Evolutionary conservation across 75 land plant genomes (phyloP), one percentile per base, ranked within the genome.

Genomic region (Cryptomeria japonica): DNA sequence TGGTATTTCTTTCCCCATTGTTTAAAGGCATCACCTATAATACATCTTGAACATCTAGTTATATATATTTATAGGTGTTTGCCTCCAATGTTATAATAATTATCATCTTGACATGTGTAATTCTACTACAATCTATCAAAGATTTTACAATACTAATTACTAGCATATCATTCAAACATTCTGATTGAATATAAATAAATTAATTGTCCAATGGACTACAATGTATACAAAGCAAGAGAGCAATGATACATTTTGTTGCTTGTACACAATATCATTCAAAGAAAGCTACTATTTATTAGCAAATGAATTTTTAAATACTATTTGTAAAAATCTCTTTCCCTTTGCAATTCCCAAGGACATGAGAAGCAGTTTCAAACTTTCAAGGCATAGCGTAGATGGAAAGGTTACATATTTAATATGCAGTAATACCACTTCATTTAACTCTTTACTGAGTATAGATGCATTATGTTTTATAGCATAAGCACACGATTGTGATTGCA

Each of bases 1-100:
- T 98, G 96, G 99, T 97, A 95, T 56, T 86, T 7, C 4, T 58
- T 10, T 84, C 80, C 77, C 46, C 44, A 37, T 49, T 84, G 34
- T 47, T 41, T 85, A 39, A 19, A 11, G 31, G 19, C 87, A 84
- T 39, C 3, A 46, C 32, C 42, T 46, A 46, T 44, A 46, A 44
- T 46, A 6, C n/a, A 82, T 82, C 51, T 11, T 80, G 47, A 80
- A 80, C 28, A 42, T 80, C 22, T 22, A 25, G 38, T 25, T 80
- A 6, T 22, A 80, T 80, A 25, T 41, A 10, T 41, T 80, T 80
- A 8, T 80, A 13, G 11, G 3, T 80, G 31, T 80, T 80, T 22
- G 13, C 31, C 41, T 10, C 9, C 37, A 86, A 36, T 72, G 39
- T 36, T 36, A 25, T 34, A 37, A 31, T 25, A n/a, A 38, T 58